Evolutionary conservation across 2,329 filamentous ascomycete genomes (phyloP).

Genomic region (Elsinoe ampelina): DNA sequence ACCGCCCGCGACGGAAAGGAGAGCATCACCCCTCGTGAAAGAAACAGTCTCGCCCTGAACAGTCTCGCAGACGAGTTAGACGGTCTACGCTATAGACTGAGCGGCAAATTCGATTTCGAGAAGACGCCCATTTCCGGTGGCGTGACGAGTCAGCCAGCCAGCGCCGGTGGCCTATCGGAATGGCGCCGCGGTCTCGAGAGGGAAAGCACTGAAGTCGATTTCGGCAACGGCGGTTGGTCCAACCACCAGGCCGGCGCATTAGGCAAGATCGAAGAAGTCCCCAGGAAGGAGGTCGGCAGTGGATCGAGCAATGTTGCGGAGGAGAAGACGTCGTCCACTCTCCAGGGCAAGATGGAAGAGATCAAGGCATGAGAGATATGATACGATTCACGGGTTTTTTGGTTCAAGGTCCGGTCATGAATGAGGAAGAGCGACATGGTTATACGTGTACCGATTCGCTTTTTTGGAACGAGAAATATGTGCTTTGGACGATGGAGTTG

Average conservation of each 20-base stretch:
- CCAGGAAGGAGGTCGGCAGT: not conserved
- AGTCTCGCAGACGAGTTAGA: slow-evolving; percentile 83
- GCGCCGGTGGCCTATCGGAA: slow-evolving; percentile 66
- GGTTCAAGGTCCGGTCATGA: too few relatives aligned
- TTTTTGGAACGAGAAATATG: not conserved
- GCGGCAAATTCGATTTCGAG: slow-evolving; percentile 83
- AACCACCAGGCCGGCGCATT: not conserved
- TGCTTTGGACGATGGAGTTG: not conserved
- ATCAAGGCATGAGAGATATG: slow-evolving; percentile 1
- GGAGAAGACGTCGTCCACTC: not conserved
- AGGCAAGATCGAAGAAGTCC: slow-evolving; percentile 3
- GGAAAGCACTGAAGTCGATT: slow-evolving; percentile 25
- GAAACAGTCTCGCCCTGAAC: slow-evolving; percentile 68
- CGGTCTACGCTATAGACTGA: slow-evolving; percentile 79
- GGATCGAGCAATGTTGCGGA: not conserved
- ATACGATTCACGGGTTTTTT: not conserved
- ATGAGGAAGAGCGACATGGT: too few relatives aligned
- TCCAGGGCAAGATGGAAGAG: not conserved
- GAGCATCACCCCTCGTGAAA: slow-evolving; percentile 32
- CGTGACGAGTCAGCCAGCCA: slow-evolving; percentile 27
- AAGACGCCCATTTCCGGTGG: slow-evolving; percentile 22
- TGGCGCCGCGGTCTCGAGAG: slow-evolving; percentile 71
- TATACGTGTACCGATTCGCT: not conserved
- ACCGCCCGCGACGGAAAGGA: slow-evolving; percentile 16
- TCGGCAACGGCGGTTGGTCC: not conserved